Evolutionary conservation across 2,329 filamentous ascomycete genomes (phyloP).

Genomic region (Claviceps sp.): DNA sequence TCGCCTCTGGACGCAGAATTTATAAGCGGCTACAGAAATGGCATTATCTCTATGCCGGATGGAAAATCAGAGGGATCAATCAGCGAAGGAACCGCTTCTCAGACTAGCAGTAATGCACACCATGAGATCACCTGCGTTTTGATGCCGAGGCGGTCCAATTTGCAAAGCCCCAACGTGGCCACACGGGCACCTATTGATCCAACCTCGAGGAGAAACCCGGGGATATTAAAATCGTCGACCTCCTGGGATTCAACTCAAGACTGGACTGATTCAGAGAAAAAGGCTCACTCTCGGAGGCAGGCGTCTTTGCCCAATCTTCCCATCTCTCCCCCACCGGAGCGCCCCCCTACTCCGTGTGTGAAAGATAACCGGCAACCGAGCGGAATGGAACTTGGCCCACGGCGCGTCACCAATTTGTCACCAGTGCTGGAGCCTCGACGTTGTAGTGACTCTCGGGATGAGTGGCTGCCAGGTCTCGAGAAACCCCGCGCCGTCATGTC

Average conservation of each 20-base stretch:
- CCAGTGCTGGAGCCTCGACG: too few species aligned
- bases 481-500: too few species aligned
- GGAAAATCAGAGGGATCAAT: not conserved
- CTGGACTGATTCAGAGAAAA: conserved; percentile 26
- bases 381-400: too few species aligned
- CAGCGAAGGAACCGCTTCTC: not conserved
- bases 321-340: too few species aligned
- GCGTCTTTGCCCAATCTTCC: too few species aligned
- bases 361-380: too few species aligned
- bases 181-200: conserved; percentile 17
- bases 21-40: conserved; percentile 8
- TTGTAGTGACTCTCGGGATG: too few species aligned
- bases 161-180: conserved; percentile 36
- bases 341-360: too few species aligned
- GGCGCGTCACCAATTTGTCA: too few species aligned
- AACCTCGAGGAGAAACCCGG: not conserved
- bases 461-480: too few species aligned
- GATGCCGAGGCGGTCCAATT: conserved; percentile 32
- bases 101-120: not conserved
- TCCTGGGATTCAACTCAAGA: not conserved
- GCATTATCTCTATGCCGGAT: not conserved
- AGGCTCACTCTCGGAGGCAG: not conserved
- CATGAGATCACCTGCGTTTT: conserved; percentile 26
- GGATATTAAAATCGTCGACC: not conserved
- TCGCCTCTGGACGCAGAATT: conserved; percentile 2